A percentile compares a stretch with the other conserved stretches of the same genome.
phyloP scores from a whole-genome alignment of 129 eudicot species.

The carrot (Daucus carota) region DH1_v3.0 NC_030385.2:37090501-37091000 shows the following conservation, averaged over 20 bases:
- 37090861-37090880: neutral
- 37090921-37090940: neutral
- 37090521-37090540: slow-evolving; percentile 29
- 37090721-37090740: neutral
- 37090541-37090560: neutral
- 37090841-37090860: neutral
- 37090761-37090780: neutral
- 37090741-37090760: neutral
- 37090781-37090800: neutral
- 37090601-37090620: neutral
- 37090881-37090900: neutral
- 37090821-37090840: neutral
- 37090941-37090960: neutral
- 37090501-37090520: slow-evolving; percentile 38
- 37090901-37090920: neutral
- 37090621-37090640: neutral
- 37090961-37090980: neutral
- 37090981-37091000: neutral
- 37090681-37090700: neutral
- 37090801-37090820: neutral
- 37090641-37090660: neutral
- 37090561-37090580: neutral
- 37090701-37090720: neutral
- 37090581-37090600: neutral
- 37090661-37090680: neutral